Evolutionary conservation across 139 green algal genomes (phyloP), one percentile per base, ranked within the genome.

Genomic region (Chlamydomonas sphaeroides): DNA sequence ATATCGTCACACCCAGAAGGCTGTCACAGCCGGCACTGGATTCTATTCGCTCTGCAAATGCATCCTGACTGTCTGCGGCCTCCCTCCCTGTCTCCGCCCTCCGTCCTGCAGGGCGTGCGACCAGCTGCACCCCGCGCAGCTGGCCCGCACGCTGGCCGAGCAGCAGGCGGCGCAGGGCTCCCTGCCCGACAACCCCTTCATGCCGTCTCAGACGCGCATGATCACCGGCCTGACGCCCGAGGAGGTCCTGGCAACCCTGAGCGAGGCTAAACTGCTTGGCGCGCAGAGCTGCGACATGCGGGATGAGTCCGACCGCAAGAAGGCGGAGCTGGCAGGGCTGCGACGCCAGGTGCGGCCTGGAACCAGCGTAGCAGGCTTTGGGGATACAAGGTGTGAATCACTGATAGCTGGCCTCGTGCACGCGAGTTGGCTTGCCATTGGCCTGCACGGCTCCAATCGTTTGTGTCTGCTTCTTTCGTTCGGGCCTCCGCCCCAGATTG

Each of bases 121-220:
- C 41, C 74, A 80, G 74, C 74, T 80, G 8, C 35, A 42, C n/a
- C 59, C 74, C 17, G 74, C 59, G 23, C 57, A 82, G 42, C 75
- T 82, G 15, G 21, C 42, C 1, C 42, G 32, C 1, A 18, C 32
- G 26, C 45, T 82, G n/a, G 32, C 61, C 14, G 62, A 63, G 62
- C 75, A 82, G 75, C n/a, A 65, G 42, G 75, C 42, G 5, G 25
- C n/a, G 45, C 42, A 65, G 42, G 75, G 75, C 42, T 42, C 75
- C 1, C 51, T 82, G 75, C 62, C 75, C 26, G 75, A 72, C 62
- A 73, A 33, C 32, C 75, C 75, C 11, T 82, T 72, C 62, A 62
- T 28, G 45, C 75, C 75, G 62, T 65, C 42, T 23, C n/a, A 20
- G 32, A 82, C 75, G 42, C 75, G 75, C 42, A 63, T 82, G 62